Evolutionary conservation across 2,329 filamentous ascomycete genomes (phyloP), one percentile per base, ranked within the genome.

Genomic region (Macrophomina phaseolina): DNA sequence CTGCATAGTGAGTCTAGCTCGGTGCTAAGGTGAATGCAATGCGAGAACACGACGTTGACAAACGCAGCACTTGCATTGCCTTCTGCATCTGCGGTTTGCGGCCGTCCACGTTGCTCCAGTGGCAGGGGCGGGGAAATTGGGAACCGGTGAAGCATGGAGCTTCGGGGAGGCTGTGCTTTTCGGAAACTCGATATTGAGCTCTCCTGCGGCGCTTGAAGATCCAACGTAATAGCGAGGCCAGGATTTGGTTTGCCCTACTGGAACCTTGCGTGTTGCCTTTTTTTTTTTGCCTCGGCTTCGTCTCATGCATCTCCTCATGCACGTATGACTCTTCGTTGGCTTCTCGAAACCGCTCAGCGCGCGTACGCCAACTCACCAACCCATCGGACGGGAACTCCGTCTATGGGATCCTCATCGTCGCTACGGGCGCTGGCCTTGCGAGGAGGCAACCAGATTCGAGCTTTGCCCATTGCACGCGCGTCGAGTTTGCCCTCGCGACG

Each of bases 401-500:
- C 72, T 71, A 68, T 68, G 64, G 68, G 68, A 69, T 64, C 67
- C 63, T 73, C 68, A 70, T 73, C 69, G 69, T 74, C 67, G 69
- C 73, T 67, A 28, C 67, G 71, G 32, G 74, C 68, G 62, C 71
- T 73, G 38, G 70, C 64, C 69, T 81, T 79, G 68, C 87, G 81
- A 52, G 87, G 87, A 45, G 87, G 87, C 52, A 89, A 76, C 85
- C 86, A 89, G 68, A 89, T 82, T 66, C 82, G 83, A 32, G 87
- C 87, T 69, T 83, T 81, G 23, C 86, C 85, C 16, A 83, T 80
- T 30, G 77, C 77, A 64, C 85, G 84, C 51, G 85, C 79, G 68
- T 87, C 86, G 52, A 90, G 78, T 77, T 90, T 90, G 65, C 87
- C 87, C 68, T 81, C 81, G 51, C 87, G 83, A 45, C 87, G 83